Evolutionary conservation across 2,329 filamentous ascomycete species (phyloP), one percentile per base, ranked within the genome.

Genomic region (Tolypocladium tundrense): DNA sequence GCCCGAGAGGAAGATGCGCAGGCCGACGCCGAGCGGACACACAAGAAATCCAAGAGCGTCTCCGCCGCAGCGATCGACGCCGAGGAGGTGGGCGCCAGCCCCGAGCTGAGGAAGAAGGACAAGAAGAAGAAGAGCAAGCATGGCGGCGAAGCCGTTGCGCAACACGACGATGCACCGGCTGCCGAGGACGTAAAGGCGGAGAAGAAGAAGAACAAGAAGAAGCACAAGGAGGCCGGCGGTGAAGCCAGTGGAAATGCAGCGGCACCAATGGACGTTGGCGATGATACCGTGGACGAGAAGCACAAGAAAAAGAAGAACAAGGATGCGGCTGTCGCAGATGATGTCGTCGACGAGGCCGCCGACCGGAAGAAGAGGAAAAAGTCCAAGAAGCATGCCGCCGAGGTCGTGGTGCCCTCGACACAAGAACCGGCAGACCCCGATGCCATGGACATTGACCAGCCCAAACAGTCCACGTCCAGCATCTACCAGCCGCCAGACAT

Each of bases 41-140:
- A 77, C 64, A 80, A 81, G 63, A 78, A 77, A 60, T 77, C 77
- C 6, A 80, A 78, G 68, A 77, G 71, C 73, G 74, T 74, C 67
- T 74, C 66, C 54, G 67, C 60, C 52, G 67, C 69, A 41, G 67
- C 31, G 31, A 19, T n/a, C 16, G 19, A 58, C 8, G 55, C 55
- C n/a, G 55, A 61, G 54, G 59, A 63, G 59, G 56, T 63, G 56
- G 58, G 64, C 50, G 60, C 62, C 56, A 61, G 65, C 43, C 56
- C 61, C 27, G 66, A 69, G 65, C 59, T 45, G 14, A 48, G 53
- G 51, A 66, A 64, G 54, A 66, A 65, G 51, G 72, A 72, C 59
- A 67, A 72, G 60, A 66, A 71, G 21, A 69, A 69, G 56, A 61
- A 60, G 62, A 66, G 35, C 13, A 54, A 57, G 14, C 21, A 21